Percentiles rank a stretch among this genome's conserved stretches.
phyloP scores from a whole-genome alignment of 1,284 basidiomycete genomes.

The Leucoagaricus sp. region DNA sequence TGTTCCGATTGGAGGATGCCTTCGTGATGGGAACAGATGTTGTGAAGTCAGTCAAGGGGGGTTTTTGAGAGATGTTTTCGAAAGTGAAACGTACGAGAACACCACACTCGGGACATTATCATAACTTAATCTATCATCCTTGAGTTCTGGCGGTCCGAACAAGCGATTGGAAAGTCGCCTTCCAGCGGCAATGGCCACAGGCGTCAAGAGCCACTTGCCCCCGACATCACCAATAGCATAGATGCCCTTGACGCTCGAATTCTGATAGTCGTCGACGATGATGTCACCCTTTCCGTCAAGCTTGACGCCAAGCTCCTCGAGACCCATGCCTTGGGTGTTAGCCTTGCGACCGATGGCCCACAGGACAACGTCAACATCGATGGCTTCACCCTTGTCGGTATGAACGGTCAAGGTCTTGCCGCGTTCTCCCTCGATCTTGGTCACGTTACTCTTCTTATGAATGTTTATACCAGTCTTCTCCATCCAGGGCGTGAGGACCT shows the following conservation, averaged over 20 bases:
- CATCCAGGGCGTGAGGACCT: conserved; percentile 94
- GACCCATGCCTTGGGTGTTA: conserved; percentile 77
- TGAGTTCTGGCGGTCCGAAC: conserved; percentile 85
- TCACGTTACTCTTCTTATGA: conserved; percentile 79
- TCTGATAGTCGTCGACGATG: conserved; percentile 91
- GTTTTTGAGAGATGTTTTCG: conserved; percentile 53
- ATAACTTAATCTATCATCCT: conserved; percentile 88
- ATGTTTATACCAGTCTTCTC: conserved; percentile 88
- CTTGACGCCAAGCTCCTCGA: conserved; percentile 81
- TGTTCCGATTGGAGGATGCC: conserved; percentile 91
- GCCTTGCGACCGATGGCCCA: conserved; percentile 96
- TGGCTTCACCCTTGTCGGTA: conserved; percentile 68
- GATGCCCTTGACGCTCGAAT: conserved; percentile 72
- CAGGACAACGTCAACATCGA: conserved; percentile 87
- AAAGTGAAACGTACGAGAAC: conserved; percentile 74
- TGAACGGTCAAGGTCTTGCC: conserved; percentile 70
- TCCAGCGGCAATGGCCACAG: conserved; percentile 98
- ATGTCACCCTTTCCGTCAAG: conserved; percentile 81
- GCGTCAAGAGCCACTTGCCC: conserved; percentile 91
- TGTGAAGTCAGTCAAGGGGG: conserved; percentile 2
- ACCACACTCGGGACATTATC: conserved; percentile 92
- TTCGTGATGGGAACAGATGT: conserved; percentile 28
- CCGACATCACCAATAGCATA: conserved; percentile 91
- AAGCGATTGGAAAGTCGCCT: conserved; percentile 87
- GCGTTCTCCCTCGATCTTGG: conserved; percentile 75